These are phyloP conservation scores for Saitoella complicata DNA, from an alignment of 805 yeast genomes.

Conservation along the genomic window DNA sequence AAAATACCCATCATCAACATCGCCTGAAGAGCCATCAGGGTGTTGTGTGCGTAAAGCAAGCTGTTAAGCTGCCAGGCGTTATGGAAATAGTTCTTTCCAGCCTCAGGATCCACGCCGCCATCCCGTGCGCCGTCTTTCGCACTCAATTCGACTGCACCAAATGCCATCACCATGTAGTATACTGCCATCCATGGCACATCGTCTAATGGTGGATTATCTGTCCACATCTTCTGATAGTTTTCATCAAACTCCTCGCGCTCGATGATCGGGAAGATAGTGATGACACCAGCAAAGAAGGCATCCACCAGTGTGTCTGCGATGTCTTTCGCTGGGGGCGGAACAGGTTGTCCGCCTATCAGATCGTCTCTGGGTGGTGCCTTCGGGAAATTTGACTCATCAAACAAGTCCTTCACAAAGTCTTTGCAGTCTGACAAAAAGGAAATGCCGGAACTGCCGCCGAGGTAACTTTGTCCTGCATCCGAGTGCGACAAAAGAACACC, in stretches of 20 bases:
- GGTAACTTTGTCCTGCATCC: neutral
- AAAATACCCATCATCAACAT: constrained; percentile 6
- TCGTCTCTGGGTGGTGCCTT: no score
- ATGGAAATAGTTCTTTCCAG: constrained; percentile 4
- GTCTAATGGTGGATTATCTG: neutral
- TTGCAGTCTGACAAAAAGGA: neutral
- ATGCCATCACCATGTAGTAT: neutral
- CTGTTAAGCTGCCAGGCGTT: constrained; percentile 8
- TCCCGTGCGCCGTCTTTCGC: neutral
- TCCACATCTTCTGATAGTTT: neutral
- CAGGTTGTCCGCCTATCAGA: no score
- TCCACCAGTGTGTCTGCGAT: no score
- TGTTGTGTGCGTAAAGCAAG: constrained; percentile 4
- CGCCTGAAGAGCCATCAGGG: constrained; percentile 9
- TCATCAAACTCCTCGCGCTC: neutral
- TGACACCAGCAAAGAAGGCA: no score
- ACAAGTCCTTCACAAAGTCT: no score
- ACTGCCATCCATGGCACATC: neutral
- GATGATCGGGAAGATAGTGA: no score
- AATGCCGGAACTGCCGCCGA: neutral
- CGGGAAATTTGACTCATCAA: no score
- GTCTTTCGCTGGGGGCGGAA: no score
- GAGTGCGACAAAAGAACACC: neutral
- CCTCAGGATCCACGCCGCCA: neutral
- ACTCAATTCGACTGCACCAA: neutral